These are phyloP conservation scores for Trichophyton schoenleinii DNA, from an alignment of 2,329 filamentous ascomycete species.

Conservation along the genomic window DNA sequence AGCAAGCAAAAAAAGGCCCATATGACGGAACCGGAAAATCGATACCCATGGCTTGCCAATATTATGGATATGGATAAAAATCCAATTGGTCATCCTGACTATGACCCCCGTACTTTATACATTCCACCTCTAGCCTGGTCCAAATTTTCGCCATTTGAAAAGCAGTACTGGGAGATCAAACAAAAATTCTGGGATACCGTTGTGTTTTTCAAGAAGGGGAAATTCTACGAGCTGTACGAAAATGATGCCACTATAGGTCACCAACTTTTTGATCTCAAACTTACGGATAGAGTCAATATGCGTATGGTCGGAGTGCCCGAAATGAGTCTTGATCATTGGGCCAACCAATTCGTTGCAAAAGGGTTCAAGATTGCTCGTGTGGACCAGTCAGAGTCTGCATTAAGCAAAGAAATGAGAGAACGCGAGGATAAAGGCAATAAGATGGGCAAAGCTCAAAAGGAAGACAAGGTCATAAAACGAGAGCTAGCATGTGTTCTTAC, in stretches of 20 bases:
- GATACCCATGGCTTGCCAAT: constrained; percentile 83
- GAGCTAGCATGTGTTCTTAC: constrained; percentile 87
- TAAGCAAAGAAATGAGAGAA: constrained; percentile 98
- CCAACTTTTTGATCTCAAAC: constrained; percentile 91
- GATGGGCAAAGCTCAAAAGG: constrained; percentile 48
- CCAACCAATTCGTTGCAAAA: constrained; percentile 95
- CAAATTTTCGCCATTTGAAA: constrained; percentile 87
- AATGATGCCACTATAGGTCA: constrained; percentile 95
- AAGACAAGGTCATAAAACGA: constrained; percentile 84
- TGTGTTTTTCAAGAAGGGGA: constrained; percentile 99
- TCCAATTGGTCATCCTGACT: constrained; percentile 67
- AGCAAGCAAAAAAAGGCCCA: constrained; percentile 52
- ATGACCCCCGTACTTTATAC: constrained; percentile 81
- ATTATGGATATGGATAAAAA: constrained; percentile 74
- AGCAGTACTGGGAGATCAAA: constrained; percentile 99
- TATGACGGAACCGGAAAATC: constrained; percentile 67
- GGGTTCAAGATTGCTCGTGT: constrained; percentile 95
- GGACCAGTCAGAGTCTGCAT: constrained; percentile 89
- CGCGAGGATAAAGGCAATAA: constrained; percentile 46
- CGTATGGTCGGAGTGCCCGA: constrained; percentile 98
- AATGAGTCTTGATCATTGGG: constrained; percentile 90
- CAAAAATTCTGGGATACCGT: constrained; percentile 95
- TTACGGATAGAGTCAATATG: constrained; percentile 98
- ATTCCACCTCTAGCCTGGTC: constrained; percentile 69
- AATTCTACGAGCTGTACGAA: constrained; percentile 97